Evolutionary conservation across 306 rosid genomes (phyloP), one percentile per base, ranked within the genome.

Genomic region (Comarum palustre): DNA sequence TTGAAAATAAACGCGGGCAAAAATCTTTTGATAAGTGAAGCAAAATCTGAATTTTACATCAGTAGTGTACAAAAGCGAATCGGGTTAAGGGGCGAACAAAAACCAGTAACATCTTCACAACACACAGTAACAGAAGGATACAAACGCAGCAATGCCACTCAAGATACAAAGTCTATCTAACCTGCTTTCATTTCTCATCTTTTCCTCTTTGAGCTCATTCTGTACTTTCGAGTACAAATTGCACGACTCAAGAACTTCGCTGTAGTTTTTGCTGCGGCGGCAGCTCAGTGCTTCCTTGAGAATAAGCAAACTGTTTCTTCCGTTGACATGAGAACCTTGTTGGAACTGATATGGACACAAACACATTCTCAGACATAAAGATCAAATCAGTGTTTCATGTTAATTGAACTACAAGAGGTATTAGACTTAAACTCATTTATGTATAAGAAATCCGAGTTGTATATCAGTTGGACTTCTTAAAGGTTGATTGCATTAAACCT

Each of bases 241-340:
- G 84, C 95, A 85, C n/a, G 92, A 90, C 69, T 92, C 95, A 13
- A 88, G 88, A 20, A 86, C 91, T 82, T 88, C 88, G 51, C 89
- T 76, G 57, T 86, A 83, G 61, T 88, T 90, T 71, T 86, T 90
- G 83, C 96, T 90, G 82, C 96, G 84, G 5, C 76, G 62, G 73
- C 98, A 87, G 58, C 90, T 84, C 63, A 92, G 85, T 27, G 96
- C 91, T 72, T 88, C 90, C 80, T 87, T 88, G 10, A 92, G 95
- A 64, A 92, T 87, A 38, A 81, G 89, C 87, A 92, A 86, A 77
- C 98, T 88, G 80, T 84, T 88, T 71, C 86, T 84, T 50, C 96
- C 98, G 38, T 90, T 88, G 65, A 92, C 93, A 70, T 83, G 86
- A 54, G 88, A 81, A 64, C 96, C 89, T 77, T 34, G 36, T 29